These are phyloP conservation scores for Logfia minima DNA, from an alignment of 129 eudicot species.

Conservation along the genomic window DNA sequence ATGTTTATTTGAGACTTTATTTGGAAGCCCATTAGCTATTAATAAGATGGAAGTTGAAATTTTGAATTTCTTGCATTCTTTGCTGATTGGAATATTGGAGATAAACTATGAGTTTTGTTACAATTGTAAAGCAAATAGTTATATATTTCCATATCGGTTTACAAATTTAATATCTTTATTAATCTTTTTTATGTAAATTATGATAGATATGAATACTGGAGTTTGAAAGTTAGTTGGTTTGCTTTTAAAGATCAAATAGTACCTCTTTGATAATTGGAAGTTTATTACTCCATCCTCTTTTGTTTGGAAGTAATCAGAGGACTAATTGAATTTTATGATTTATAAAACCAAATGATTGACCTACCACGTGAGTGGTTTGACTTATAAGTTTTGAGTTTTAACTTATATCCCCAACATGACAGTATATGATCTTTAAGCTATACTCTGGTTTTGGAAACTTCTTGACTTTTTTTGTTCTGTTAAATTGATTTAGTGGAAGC, in stretches of 20 bases:
- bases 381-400: background rate
- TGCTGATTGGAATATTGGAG: background rate
- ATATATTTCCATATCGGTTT: background rate
- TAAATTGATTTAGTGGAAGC: conserved; percentile 48
- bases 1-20: conserved; percentile 11
- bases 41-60: background rate
- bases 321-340: conserved; percentile 5
- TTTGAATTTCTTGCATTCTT: background rate
- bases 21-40: conserved; percentile 9
- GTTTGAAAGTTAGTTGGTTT: conserved; percentile 13
- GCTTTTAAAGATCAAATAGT: conserved; percentile 12
- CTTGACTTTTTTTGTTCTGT: background rate
- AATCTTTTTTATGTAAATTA: background rate
- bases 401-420: background rate
- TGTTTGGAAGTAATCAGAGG: no score
- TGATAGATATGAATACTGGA: conserved; percentile 14
- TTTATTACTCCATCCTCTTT: background rate
- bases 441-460: background rate
- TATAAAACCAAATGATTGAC: conserved; percentile 16
- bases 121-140: background rate
- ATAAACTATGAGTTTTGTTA: background rate
- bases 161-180: background rate
- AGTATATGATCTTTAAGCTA: background rate
- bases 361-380: conserved; percentile 26
- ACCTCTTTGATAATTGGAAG: conserved; percentile 9